Evolutionary conservation across 495 filamentous ascomycete genomes (phyloP), one percentile per base, ranked within the genome.

Genomic region (Endocarpon pusillum): DNA sequence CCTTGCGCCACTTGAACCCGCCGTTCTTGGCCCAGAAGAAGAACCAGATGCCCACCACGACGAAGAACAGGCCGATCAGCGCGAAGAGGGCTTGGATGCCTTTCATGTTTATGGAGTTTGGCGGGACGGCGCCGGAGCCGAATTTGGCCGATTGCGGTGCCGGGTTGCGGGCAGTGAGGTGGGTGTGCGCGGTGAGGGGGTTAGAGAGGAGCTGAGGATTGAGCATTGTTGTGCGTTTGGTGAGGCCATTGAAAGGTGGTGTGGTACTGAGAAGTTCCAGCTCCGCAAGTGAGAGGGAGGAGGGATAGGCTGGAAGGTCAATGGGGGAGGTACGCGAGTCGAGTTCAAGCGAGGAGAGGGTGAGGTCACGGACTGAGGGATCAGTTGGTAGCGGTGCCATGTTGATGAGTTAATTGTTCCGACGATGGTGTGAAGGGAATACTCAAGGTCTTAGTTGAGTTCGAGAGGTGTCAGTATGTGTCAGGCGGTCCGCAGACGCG

Each of bases 11-110:
- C 37, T 75, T 55, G 59, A 94, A 94, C 2, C 89, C 91, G 44
- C 87, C 91, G 49, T 94, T 89, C 57, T 79, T 84, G 35, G 85
- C 84, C 79, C 79, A 91, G 69, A 96, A 92, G 67, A 96, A 97
- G 61, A 96, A 93, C 89, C 89, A 97, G 41, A 94, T 80, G 15
- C 57, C 64, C 0, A 65, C 70, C 15, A 86, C 39, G 20, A 86
- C 83, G 51, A 96, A 78, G 14, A 58, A 71, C 2, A 70, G 75
- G 20, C 82, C 83, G 34, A 96, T 64, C 19, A 96, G 48, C 6
- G 78, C 91, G 46, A 97, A 94, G 3, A 94, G 61, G 4, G 73
- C 74, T 51, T 94, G 73, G 32, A 93, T 64, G 32, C 70, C 79
- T 12, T 72, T 70, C 64, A 87, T 92, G 59, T 89, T 84, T 60